phyloP scores from a whole-genome alignment of 1,139 yeast genomes.

The Insectozyma bohioensis region DNA sequence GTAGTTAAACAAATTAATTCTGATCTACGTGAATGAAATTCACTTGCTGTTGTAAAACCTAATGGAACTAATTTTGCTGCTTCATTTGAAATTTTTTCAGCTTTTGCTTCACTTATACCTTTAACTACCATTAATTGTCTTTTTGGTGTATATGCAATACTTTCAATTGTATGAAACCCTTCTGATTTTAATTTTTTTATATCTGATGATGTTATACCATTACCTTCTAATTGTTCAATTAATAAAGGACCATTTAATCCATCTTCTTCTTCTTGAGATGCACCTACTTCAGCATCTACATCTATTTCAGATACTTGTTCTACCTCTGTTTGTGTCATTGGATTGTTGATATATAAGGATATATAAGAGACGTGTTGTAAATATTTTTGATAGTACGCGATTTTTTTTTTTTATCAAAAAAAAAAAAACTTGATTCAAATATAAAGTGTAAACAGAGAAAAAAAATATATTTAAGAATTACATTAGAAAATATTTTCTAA shows the following conservation, averaged over 20 bases:
- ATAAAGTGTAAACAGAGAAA: no score
- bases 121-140: conserved; percentile 74
- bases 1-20: conserved; percentile 92
- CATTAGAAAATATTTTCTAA: no score
- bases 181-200: conserved; percentile 77
- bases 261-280: conserved; percentile 34
- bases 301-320: conserved; percentile 5
- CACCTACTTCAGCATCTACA: conserved; percentile 4
- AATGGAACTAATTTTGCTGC: conserved; percentile 89
- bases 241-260: conserved; percentile 42
- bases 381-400: no score
- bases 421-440: no score
- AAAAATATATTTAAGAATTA: no score
- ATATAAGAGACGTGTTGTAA: no score
- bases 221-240: conserved; percentile 62
- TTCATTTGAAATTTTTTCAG: conserved; percentile 77
- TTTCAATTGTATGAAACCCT: conserved; percentile 87
- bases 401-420: no score
- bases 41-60: conserved; percentile 98
- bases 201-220: conserved; percentile 83
- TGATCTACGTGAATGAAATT: conserved; percentile 85
- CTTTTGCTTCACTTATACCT: conserved; percentile 95
- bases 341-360: no score
- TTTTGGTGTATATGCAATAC: conserved; percentile 87
- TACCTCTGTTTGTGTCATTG: conserved; percentile 12